Percentiles rank a stretch among this genome's conserved stretches.
Evolutionary conservation across 352 stramenopile genomes (phyloP).

Genomic region (Albugo candida): DNA sequence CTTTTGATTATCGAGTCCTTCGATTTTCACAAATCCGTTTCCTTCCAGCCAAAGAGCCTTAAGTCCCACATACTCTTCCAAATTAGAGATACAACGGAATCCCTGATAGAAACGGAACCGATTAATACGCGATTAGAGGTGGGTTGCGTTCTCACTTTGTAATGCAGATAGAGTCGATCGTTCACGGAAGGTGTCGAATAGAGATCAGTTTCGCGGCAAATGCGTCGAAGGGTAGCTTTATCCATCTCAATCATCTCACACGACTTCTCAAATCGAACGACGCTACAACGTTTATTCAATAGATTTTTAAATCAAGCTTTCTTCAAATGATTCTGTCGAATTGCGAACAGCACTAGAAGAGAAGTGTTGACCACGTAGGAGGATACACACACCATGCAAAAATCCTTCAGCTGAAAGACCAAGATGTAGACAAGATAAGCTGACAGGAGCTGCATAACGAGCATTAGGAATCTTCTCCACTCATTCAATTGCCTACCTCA

Average conservation of each 20-base stretch:
- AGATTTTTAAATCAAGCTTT: no score
- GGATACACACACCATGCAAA: conserved; percentile 33
- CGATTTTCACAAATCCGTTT: conserved; percentile 80
- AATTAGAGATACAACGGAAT: conserved; percentile 83
- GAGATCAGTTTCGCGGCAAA: conserved; percentile 80
- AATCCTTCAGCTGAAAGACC: conserved; percentile 26
- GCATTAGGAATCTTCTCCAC: background rate
- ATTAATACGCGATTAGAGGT: background rate
- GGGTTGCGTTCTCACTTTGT: conserved; percentile 36
- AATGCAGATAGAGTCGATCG: conserved; percentile 93
- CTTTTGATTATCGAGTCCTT: conserved; percentile 76
- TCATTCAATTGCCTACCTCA: conserved; percentile 10
- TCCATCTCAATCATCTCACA: conserved; percentile 73
- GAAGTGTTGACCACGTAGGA: conserved; percentile 27
- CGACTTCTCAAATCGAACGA: no score
- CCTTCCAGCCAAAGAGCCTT: conserved; percentile 90
- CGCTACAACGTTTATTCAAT: no score
- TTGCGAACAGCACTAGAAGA: conserved; percentile 1
- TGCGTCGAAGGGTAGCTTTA: conserved; percentile 65
- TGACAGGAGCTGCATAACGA: conserved; percentile 14
- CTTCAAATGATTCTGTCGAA: no score
- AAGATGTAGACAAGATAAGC: conserved; percentile 36
- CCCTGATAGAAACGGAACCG: conserved; percentile 18
- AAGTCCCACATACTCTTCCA: conserved; percentile 88
- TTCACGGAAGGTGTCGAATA: conserved; percentile 87